Evolutionary conservation across 2,329 filamentous ascomycete genomes (phyloP).

Genomic region (Beauveria bassiana): DNA sequence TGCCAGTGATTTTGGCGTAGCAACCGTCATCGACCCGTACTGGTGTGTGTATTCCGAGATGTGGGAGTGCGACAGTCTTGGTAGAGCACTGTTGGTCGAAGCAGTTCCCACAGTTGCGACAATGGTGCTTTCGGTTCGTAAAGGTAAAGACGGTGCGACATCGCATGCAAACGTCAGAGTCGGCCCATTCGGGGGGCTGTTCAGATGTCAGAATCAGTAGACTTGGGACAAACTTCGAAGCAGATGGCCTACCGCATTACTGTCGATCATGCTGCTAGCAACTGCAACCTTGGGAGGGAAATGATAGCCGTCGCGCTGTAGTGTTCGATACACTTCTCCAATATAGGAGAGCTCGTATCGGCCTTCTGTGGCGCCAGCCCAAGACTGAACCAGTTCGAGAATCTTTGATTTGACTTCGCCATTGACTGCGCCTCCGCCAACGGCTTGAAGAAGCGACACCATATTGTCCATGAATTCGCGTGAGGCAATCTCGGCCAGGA

Average conservation of each 20-base stretch:
- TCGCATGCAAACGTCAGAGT: constrained; percentile 98
- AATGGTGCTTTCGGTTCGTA: constrained; percentile 97
- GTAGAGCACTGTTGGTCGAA: constrained; percentile 93
- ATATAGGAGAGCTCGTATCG: constrained; percentile 80
- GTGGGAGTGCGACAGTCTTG: constrained; percentile 81
- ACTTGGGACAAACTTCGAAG: not conserved
- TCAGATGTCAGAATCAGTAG: not conserved
- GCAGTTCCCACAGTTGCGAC: constrained; percentile 93
- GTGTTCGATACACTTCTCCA: constrained; percentile 71
- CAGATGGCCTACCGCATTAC: constrained; percentile 59
- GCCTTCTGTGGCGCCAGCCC: constrained; percentile 83
- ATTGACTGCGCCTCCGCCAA: constrained; percentile 67
- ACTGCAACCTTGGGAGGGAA: constrained; percentile 85
- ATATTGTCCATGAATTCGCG: constrained; percentile 98
- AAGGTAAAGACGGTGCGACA: constrained; percentile 94
- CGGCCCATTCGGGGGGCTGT: constrained; percentile 91
- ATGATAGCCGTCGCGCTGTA: constrained; percentile 78
- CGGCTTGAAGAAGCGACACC: constrained; percentile 77
- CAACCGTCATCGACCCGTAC: constrained; percentile 96
- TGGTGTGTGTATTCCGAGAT: constrained; percentile 83
- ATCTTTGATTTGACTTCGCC: constrained; percentile 83
- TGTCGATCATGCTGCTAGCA: constrained; percentile 96
- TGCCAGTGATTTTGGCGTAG: constrained; percentile 80
- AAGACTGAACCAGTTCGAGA: constrained; percentile 85
- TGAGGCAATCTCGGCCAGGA: constrained; percentile 89